phyloP scores from a whole-genome alignment of 306 rosid species.

The Prunus mira region DNA sequence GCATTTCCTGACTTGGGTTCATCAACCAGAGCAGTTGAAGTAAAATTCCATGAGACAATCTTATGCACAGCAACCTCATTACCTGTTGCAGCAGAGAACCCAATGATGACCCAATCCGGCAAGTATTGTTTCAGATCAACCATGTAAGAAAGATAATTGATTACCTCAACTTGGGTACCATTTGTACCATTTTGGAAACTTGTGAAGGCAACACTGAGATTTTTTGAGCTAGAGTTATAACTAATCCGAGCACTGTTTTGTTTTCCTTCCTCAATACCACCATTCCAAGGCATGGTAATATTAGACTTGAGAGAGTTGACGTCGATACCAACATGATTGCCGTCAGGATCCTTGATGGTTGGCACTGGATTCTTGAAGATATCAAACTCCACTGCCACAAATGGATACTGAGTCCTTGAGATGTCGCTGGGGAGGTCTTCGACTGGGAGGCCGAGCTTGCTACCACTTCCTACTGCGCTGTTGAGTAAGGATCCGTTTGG shows the following conservation, averaged over 20 bases:
- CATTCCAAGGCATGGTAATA: slow-evolving; percentile 10
- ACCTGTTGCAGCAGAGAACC: background rate
- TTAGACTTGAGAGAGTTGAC: background rate
- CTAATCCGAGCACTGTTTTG: slow-evolving; percentile 19
- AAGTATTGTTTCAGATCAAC: slow-evolving; percentile 11
- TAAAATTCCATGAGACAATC: no score
- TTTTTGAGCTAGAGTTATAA: slow-evolving; percentile 29
- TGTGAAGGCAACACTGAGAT: slow-evolving; percentile 23
- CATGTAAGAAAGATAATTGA: background rate
- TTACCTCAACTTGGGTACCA: background rate
- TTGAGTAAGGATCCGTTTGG: slow-evolving; percentile 6
- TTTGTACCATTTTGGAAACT: background rate
- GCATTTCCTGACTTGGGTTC: background rate
- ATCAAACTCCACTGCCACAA: slow-evolving; percentile 47
- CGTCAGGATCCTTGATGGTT: background rate
- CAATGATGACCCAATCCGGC: slow-evolving; percentile 8
- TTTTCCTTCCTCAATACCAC: slow-evolving; percentile 6
- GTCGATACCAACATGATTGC: slow-evolving; percentile 33
- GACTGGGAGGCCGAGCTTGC: slow-evolving; percentile 37
- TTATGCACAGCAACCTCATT: no score
- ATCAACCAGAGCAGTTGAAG: background rate
- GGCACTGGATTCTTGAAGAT: background rate
- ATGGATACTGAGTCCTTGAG: slow-evolving; percentile 6
- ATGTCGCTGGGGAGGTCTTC: background rate
- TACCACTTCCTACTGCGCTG: background rate